Base-by-base conservation (phyloP, 176 grass and related monocot genomes). In the Paspalum notatum region DNA sequence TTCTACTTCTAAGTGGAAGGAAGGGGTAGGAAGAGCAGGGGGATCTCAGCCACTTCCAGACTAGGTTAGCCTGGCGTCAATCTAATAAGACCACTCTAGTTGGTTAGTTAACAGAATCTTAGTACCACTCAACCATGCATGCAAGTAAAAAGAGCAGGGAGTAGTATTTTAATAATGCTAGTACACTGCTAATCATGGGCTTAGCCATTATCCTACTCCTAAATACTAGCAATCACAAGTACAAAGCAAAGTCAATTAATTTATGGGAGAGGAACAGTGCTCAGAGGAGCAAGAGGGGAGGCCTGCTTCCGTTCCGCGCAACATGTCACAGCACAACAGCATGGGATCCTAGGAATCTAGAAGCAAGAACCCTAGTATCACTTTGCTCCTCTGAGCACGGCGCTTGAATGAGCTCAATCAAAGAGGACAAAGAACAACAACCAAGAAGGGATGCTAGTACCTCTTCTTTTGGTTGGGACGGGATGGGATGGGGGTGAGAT, bases 401-500 rank as follows among this genome's bases (percentile, higher is more conserved):
- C 66, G 59, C 78, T 65, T 79, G 76, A 27, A 42, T 55, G 71
- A 57, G 53, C 52, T 42, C 72, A 75, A 71, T 71, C 68, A 71
- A 71, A 50, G 27, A 37, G 55, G 66, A 70, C 81, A 81, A 81
- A 71, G 48, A 71, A 71, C 45, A 85, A 77, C 65, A 68, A 75
- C 82, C 80, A 88, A 88, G 61, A 75, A 80, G 58, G 32, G n/a
- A n/a, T n/a, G 81, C 74, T 61, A 40, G 16, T 59, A 17, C 54
- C 0, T 1, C 26, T 27, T 39, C 59, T 78, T 84, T 88, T 43
- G 18, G 52, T 74, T 88, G 72, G 81, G 85, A 74, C 77, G 50
- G 49, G 68, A 69, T 84, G 75, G 79, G 87, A 85, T 78, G 50
- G 75, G 79, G 87, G 82, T 78, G 50, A 59, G 78, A 82, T 89